A percentile compares a stretch with the other conserved stretches of the same genome.
Conservation (phyloP, 2,329 filamentous ascomycete genomes). For the Thielaviopsis populi region DNA sequence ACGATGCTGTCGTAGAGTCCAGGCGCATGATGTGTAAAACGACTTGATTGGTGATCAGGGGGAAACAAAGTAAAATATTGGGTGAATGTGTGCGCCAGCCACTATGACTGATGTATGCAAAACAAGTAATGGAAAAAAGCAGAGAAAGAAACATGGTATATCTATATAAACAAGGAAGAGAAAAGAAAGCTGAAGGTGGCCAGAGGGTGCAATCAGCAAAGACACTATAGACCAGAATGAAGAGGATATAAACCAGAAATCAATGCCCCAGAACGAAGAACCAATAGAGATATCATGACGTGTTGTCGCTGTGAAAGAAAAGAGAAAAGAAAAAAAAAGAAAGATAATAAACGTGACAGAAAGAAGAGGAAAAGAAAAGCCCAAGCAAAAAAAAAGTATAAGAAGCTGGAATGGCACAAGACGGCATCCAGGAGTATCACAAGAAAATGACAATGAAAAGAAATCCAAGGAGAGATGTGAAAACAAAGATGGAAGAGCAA, state of each 20-base stretch:
- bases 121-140: not conserved
- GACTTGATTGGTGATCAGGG: not conserved
- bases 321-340: not conserved
- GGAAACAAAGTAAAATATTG: not conserved
- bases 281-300: not conserved
- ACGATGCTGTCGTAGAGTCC: not conserved
- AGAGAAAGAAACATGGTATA: not conserved
- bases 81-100: not conserved
- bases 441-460: constrained; percentile 1
- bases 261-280: not conserved
- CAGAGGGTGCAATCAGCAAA: not conserved
- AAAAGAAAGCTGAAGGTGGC: not conserved
- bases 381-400: not conserved
- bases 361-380: not conserved
- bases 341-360: not conserved
- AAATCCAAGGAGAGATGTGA: constrained; percentile 2
- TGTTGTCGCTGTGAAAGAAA: not conserved
- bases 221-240: not conserved
- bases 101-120: not conserved
- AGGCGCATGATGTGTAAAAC: not conserved
- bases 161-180: not conserved
- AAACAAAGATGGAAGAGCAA: not conserved
- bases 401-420: not conserved
- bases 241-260: not conserved
- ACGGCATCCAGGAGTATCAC: not conserved